Evolutionary conservation across 2,329 filamentous ascomycete species (phyloP), one percentile per base, ranked within the genome.

Genomic region (Biscogniauxia marginata): DNA sequence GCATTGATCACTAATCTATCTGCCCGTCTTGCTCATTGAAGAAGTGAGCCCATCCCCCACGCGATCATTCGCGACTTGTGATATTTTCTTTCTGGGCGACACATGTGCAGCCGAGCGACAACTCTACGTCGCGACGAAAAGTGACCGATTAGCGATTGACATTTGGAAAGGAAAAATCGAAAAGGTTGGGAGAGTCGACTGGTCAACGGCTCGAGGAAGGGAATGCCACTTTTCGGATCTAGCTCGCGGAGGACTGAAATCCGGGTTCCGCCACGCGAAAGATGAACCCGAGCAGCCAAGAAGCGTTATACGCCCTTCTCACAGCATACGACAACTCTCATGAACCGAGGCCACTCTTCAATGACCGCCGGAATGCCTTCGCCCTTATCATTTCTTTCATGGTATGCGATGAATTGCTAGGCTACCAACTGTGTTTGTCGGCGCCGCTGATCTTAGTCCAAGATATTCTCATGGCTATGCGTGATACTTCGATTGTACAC

Each of bases 401-500:
- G 62, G 65, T 67, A 64, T 43, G 16, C 34, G 7, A 6, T 21
- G 4, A 4, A 13, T 21, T 9, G 44, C 44, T 13, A n/a, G 3
- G 30, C 9, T 6, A 3, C 19, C 1, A 30, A 20, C 24, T 8
- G 30, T 39, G 30, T n/a, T 11, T 16, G 11, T 16, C 6, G 9
- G 30, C 19, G 16, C 22, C 3, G 22, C 57, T 61, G 39, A 60
- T 22, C 6, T 25, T 44, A 22, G 20, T 25, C 13, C 13, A 18
- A 71, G 69, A 22, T 63, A 9, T 46, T 70, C 11, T 70, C 68
- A 7, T 67, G 62, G 56, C 51, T 64, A 20, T 70, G 67, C 48
- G 68, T 70, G 5, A 25, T 30, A 22, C 49, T 71, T 30, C 61
- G 69, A 48, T 34, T 71, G 54, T 68, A 65, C 34, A 65, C 68